phyloP scores from a whole-genome alignment of 2,329 filamentous ascomycete species.

The Ophidiomyces ophidiicola region DNA sequence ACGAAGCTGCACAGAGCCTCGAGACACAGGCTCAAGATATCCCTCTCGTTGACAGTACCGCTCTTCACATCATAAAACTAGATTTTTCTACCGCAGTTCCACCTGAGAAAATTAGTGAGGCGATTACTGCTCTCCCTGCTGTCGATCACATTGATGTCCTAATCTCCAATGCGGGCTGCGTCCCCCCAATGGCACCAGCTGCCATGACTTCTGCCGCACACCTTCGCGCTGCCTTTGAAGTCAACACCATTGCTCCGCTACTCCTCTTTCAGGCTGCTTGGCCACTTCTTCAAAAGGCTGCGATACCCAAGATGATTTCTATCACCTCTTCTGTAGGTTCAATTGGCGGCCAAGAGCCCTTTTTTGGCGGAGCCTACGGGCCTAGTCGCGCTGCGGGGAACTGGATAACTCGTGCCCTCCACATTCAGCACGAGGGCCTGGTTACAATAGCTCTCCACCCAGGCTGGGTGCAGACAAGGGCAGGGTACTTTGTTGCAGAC shows the following conservation, averaged over 20 bases:
- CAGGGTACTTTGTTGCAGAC: slow-evolving; percentile 23
- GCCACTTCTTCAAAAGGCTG: slow-evolving; percentile 15
- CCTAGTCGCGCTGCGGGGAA: too few relatives aligned
- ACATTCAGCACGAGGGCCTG: slow-evolving; percentile 16
- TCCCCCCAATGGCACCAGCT: slow-evolving; percentile 49
- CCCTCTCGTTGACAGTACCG: slow-evolving; percentile 10
- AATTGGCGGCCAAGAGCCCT: slow-evolving; percentile 15
- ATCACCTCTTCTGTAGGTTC: slow-evolving; percentile 20
- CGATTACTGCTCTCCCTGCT: slow-evolving; percentile 15
- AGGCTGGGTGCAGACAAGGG: slow-evolving; percentile 26
- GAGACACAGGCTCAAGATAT: not conserved
- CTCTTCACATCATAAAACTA: slow-evolving; percentile 16
- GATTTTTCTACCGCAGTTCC: slow-evolving; percentile 17
- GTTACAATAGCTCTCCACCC: slow-evolving; percentile 25
- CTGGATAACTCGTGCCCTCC: too few relatives aligned
- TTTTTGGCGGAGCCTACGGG: too few relatives aligned
- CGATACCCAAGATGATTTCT: slow-evolving; percentile 16
- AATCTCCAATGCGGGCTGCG: slow-evolving; percentile 27
- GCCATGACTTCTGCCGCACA: slow-evolving; percentile 24
- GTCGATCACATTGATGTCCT: slow-evolving; percentile 23
- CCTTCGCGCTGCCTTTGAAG: slow-evolving; percentile 16
- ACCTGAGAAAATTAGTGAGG: slow-evolving; percentile 11
- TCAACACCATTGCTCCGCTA: slow-evolving; percentile 28
- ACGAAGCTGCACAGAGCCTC: slow-evolving; percentile 12
- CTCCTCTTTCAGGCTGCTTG: slow-evolving; percentile 18